Conservation (phyloP, 2,329 filamentous ascomycete species). For the Exophiala bonariae region DNA sequence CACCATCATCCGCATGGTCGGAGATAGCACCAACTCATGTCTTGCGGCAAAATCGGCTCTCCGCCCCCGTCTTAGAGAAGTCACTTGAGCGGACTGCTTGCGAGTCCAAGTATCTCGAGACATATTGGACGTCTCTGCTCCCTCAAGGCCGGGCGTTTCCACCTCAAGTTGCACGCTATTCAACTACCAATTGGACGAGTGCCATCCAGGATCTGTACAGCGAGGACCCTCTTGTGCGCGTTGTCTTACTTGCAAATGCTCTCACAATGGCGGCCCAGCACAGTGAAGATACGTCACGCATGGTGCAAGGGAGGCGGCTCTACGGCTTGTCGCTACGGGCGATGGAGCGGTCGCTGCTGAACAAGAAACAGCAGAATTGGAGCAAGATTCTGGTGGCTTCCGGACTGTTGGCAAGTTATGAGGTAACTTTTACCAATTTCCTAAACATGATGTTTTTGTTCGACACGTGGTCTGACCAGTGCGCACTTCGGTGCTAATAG, state of each 20-base stretch:
- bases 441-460: too few species aligned
- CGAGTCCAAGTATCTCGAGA: conserved; percentile 9
- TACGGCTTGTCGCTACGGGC: conserved; percentile 8
- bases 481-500: neutral
- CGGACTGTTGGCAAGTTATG: too few species aligned
- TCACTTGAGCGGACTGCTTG: neutral
- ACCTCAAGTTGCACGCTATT: conserved; percentile 6
- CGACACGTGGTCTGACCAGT: neutral
- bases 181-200: conserved; percentile 10
- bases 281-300: neutral
- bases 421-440: too few species aligned
- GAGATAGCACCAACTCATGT: neutral
- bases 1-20: neutral
- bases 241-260: conserved; percentile 9
- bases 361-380: neutral
- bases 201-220: conserved; percentile 8
- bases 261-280: conserved; percentile 2
- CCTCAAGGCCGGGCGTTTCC: conserved; percentile 7
- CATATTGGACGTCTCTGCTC: conserved; percentile 10
- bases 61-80: conserved; percentile 1
- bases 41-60: neutral
- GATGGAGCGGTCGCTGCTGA: neutral
- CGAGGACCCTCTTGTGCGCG: conserved; percentile 3
- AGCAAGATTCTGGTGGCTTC: too few species aligned
- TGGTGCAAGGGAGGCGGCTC: conserved; percentile 6